Evolutionary conservation across 139 green algal species (phyloP).

Genomic region (Closterium sp.): DNA sequence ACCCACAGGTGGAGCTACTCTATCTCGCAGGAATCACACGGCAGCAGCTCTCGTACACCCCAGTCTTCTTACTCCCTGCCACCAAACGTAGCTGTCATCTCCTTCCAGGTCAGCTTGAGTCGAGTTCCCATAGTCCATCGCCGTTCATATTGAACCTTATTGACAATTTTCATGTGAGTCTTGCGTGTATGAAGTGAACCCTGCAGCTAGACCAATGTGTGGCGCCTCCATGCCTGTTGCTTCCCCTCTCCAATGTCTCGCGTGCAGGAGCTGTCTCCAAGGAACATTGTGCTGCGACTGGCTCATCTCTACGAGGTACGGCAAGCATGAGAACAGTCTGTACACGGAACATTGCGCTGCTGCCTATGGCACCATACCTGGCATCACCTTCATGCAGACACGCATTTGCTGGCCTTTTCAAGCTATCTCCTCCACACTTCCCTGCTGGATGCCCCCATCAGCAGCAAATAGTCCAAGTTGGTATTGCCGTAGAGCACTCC

Average conservation of each 20-base stretch:
- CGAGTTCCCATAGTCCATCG: no score
- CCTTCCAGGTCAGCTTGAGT: slow-evolving; percentile 33
- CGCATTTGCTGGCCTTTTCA: no score
- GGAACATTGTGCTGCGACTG: background rate
- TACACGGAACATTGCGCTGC: background rate
- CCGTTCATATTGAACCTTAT: no score
- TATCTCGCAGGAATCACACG: background rate
- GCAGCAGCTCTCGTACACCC: background rate
- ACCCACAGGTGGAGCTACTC: background rate
- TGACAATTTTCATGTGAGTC: no score
- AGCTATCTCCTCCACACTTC: background rate
- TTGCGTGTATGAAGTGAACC: no score
- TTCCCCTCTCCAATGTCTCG: background rate
- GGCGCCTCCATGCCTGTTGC: background rate
- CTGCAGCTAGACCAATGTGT: no score
- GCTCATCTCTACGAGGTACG: background rate
- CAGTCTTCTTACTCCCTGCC: slow-evolving; percentile 11
- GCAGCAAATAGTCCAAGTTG: no score
- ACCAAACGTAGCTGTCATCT: slow-evolving; percentile 43
- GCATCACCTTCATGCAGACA: background rate
- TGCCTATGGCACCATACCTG: background rate
- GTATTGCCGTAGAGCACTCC: background rate
- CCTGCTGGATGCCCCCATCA: background rate
- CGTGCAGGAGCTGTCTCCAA: background rate
- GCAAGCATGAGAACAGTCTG: background rate